Evolutionary conservation across 192 early-diverging fungal species (phyloP), one percentile per base, ranked within the genome.

Genomic region (Linnemannia zychae): DNA sequence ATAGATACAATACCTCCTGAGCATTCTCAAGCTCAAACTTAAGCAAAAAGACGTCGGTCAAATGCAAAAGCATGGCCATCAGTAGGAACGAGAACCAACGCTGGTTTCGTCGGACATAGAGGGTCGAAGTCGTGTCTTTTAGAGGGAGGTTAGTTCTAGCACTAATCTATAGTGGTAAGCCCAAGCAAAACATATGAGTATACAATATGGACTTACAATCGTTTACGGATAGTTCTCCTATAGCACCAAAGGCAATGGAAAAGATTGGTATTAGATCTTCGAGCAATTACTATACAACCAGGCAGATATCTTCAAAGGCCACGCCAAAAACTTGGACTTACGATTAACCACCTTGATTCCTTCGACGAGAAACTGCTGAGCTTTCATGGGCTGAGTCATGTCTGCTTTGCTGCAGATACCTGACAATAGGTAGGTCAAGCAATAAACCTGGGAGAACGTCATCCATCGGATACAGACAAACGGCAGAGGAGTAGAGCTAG

Each of bases 371-470:
- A 79, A 85, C 33, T 79, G 77, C 36, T 85, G 74, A 4, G 77
- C 34, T n/a, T 76, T 79, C 70, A 73, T 76, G 5, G 83, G 77
- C 13, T 85, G 77, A 6, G 80, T 87, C 86, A 82, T 79, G 37
- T 87, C 86, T 9, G 80, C 80, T n/a, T 87, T 87, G 52, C 71
- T 82, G 67, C 86, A 87, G 57, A 87, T 57, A 34, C 86, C 86
- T 12, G 86, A 87, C 5, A 87, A 74, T 28, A 87, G 33, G 44
- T 87, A 87, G 9, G 86, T 79, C 33, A 87, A 52, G 60, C 76
- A 82, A 34, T 87, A 87, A 13, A 87, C 80, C n/a, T 87, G 80
- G 11, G 86, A 82, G 44, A 81, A 79, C 16, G 86, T 67, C 80
- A 87, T 81, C 86, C 86, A 87, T 17, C 68, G 78, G 60, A 87